Evolutionary conservation across 78 protist species (phyloP), one percentile per base, ranked within the genome.

Genomic region (Tieghemostelium lacteum): DNA sequence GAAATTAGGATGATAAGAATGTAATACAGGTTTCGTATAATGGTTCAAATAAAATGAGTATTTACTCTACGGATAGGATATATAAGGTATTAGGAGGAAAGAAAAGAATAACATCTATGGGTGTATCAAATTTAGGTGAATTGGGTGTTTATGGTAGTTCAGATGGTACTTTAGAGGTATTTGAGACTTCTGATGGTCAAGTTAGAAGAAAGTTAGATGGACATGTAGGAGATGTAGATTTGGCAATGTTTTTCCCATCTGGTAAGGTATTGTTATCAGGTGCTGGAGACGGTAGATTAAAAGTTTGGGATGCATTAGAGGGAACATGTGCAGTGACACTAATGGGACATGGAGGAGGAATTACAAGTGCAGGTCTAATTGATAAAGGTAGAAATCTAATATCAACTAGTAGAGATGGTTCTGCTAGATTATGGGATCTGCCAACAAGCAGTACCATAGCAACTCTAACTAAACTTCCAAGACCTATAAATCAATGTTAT

Each of bases 151-250:
- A 69, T 58, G 91, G 91, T 31, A 40, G 72, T 17, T 39, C 91
- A 0, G 91, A 83, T 69, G 91, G 91, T 58, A 83, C 65, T 16
- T 70, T 83, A 10, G 91, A 83, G 14, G 75, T 83, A n/a, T 66
- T 83, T 42, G 91, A 83, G 69, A 58, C 78, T 60, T 36, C n/a
- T 29, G 67, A 52, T 42, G 91, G 91, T 33, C 91, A 83, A 24
- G 66, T 83, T 14, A 83, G 91, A 83, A 88, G 87, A 63, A 74
- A 60, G 22, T 28, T 88, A 22, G 62, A 54, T 49, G 93, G 93
- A 45, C 93, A 88, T 71, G 93, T 66, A 19, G 93, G 93, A 19
- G 93, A 88, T 77, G 93, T 88, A 14, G 83, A 77, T 40, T 62
- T 77, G 2, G 39, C 85, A 49, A 60, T 45, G 61, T 88, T 88